phyloP scores from a whole-genome alignment of 139 green algal species.

The Medakamo hakoo region DNA sequence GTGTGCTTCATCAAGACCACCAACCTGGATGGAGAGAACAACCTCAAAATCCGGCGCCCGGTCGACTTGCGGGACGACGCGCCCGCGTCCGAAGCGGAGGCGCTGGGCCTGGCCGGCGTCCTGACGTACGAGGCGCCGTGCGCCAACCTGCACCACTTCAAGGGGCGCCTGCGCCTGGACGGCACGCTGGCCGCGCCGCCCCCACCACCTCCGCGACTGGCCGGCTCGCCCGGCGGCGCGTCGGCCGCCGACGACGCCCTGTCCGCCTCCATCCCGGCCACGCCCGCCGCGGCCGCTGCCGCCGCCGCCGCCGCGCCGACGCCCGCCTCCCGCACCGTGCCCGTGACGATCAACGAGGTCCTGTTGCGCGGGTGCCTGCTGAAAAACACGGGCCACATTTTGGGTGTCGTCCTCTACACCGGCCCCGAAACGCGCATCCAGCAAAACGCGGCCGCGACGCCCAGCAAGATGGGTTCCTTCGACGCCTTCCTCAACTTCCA shows the following conservation, averaged over 20 bases:
- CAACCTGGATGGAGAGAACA: conserved; percentile 84
- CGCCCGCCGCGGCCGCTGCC: too few relatives aligned
- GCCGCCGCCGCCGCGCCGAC: too few relatives aligned
- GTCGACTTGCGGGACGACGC: conserved; percentile 23
- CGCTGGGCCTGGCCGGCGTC: conserved; percentile 10
- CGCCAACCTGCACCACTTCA: conserved; percentile 60
- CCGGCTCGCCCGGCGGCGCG: too few relatives aligned
- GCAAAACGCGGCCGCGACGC: conserved; percentile 56
- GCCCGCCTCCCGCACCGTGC: conserved; percentile 3
- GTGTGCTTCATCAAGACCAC: conserved; percentile 57
- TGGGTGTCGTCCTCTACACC: conserved; percentile 80
- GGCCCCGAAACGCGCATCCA: conserved; percentile 77
- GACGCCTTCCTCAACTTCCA: conserved; percentile 49
- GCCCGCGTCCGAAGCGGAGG: conserved; percentile 2
- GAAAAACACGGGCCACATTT: conserved; percentile 53
- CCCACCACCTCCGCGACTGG: too few relatives aligned
- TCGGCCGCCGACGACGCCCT: neutral
- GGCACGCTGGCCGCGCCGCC: too few relatives aligned
- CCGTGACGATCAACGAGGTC: conserved; percentile 39
- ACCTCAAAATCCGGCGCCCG: conserved; percentile 74
- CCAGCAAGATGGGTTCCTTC: conserved; percentile 48
- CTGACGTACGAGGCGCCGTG: conserved; percentile 58
- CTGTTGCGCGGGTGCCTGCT: conserved; percentile 78
- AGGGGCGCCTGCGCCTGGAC: conserved; percentile 29
- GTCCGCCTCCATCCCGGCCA: too few relatives aligned